Conservation (phyloP, 2,329 filamentous ascomycete species). For the Colletotrichum endophyticum region DNA sequence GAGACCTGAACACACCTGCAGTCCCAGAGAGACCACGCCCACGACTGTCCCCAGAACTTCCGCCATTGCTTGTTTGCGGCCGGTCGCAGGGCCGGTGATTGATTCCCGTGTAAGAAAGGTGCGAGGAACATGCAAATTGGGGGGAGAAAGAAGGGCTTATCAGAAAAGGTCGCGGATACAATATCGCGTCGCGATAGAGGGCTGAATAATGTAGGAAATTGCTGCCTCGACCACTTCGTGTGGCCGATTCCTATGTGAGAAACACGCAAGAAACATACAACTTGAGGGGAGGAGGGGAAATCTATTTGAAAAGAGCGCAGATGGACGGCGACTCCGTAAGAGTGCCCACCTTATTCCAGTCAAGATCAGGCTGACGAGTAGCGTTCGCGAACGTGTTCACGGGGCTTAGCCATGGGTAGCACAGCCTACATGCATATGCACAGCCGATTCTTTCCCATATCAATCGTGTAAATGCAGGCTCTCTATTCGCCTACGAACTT, state of each 20-base stretch:
- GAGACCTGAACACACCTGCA: neutral
- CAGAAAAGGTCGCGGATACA: neutral
- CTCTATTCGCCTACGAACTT: neutral
- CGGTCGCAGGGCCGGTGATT: neutral
- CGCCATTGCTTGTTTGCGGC: neutral
- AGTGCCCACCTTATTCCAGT: neutral
- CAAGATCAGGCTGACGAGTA: neutral
- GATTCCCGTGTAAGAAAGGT: fast-evolving
- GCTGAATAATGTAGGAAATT: neutral
- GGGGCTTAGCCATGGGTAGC: neutral
- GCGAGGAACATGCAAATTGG: neutral
- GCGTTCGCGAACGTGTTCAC: neutral
- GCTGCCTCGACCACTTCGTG: neutral
- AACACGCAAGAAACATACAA: neutral
- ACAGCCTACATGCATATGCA: neutral
- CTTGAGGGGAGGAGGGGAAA: neutral
- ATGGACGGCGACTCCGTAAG: neutral
- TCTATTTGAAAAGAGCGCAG: neutral
- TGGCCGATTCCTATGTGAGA: neutral
- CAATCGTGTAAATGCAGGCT: neutral
- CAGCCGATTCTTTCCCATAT: fast-evolving
- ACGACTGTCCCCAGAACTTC: neutral
- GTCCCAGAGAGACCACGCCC: neutral
- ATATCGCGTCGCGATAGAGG: neutral
- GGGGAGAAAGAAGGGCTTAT: neutral